These are phyloP conservation scores for Monocercomonoides exilis DNA, from an alignment of 78 protist species.

Conservation along the genomic window DNA sequence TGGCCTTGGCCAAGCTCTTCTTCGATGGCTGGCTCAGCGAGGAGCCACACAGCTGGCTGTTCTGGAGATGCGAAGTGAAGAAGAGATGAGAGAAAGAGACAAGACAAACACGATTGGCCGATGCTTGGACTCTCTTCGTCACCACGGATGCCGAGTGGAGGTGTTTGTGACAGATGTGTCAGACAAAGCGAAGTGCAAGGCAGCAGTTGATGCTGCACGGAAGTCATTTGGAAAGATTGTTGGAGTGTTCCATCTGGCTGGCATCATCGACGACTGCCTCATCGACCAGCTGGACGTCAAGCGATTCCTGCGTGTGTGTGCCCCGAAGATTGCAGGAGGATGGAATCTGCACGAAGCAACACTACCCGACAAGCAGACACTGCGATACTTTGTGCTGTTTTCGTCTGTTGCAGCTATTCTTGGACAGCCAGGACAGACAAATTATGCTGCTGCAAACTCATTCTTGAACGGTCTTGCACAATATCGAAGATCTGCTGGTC, in stretches of 20 bases:
- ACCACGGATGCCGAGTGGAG: neutral
- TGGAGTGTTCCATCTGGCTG: neutral
- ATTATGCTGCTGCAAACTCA: constrained; percentile 32
- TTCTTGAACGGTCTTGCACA: constrained; percentile 5
- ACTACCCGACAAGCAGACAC: no score
- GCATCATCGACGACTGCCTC: neutral
- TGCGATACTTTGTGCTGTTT: constrained; percentile 3
- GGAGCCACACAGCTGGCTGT: neutral
- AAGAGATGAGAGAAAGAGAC: neutral
- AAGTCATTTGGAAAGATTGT: neutral
- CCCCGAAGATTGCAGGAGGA: neutral
- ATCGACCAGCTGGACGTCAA: neutral
- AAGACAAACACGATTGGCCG: neutral
- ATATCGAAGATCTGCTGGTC: neutral
- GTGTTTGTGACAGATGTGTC: neutral
- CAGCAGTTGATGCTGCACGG: neutral
- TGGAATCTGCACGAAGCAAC: neutral
- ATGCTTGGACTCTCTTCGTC: neutral
- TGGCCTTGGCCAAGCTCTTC: constrained; percentile 2
- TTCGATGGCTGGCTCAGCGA: neutral
- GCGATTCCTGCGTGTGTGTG: neutral
- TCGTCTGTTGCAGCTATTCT: constrained; percentile 23
- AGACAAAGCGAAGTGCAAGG: neutral
- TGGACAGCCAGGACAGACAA: constrained; percentile 31
- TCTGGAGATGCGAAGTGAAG: neutral